Conservation (phyloP, 352 stramenopile genomes). For the Globisporangium recalcitrans region DNA sequence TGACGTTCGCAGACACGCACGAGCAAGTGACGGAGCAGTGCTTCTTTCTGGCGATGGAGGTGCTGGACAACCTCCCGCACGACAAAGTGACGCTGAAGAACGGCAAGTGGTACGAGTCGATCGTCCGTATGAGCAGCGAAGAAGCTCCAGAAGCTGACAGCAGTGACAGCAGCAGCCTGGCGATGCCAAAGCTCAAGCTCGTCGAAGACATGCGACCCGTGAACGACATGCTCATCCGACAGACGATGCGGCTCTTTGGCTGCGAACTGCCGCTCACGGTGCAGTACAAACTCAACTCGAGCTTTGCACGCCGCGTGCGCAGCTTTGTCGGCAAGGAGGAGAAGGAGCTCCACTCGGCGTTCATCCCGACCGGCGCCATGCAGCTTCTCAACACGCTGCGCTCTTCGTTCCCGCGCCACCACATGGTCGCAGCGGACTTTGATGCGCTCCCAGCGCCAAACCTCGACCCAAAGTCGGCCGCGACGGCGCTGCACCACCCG, state of each 20-base stretch:
- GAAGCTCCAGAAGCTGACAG: not conserved
- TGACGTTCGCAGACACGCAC: constrained; percentile 67
- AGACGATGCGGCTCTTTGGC: constrained; percentile 68
- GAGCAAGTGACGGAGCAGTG: constrained; percentile 43
- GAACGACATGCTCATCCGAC: constrained; percentile 63
- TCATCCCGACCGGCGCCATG: constrained; percentile 85
- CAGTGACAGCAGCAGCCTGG: not conserved
- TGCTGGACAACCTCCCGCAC: constrained; percentile 90
- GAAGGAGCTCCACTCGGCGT: constrained; percentile 57
- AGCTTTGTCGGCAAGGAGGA: constrained; percentile 46
- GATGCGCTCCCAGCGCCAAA: constrained; percentile 77
- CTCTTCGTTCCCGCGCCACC: constrained; percentile 75
- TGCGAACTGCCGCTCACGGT: constrained; percentile 64
- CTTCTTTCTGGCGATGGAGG: constrained; percentile 85
- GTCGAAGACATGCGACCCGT: constrained; percentile 47
- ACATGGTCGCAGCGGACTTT: constrained; percentile 87
- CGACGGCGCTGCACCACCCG: constrained; percentile 56
- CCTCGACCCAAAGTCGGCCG: constrained; percentile 36
- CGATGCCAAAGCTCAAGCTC: constrained; percentile 19
- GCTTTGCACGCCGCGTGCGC: constrained; percentile 48
- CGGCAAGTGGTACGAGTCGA: constrained; percentile 74
- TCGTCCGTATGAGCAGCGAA: constrained; percentile 33
- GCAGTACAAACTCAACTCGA: constrained; percentile 54
- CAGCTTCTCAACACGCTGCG: constrained; percentile 82
- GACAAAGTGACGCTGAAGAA: constrained; percentile 83